These are phyloP conservation scores for Mycena chlorophos DNA, from an alignment of 768 basidiomycete species.

Conservation along the genomic window DNA sequence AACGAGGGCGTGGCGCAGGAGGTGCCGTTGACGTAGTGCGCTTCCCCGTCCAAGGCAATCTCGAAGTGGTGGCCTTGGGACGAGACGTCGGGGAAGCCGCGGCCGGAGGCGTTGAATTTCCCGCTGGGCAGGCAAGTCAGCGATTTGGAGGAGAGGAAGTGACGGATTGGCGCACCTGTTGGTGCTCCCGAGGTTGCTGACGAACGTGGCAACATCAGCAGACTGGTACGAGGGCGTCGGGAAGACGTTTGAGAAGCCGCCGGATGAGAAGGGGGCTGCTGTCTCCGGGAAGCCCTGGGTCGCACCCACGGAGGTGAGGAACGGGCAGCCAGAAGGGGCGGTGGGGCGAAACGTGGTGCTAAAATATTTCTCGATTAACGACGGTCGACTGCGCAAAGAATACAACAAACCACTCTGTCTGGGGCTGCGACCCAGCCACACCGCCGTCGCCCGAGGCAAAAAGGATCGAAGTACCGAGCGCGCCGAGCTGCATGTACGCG, in stretches of 20 bases:
- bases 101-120: conserved; percentile 23
- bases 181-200: conserved; percentile 9
- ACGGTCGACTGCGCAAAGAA: too few species aligned
- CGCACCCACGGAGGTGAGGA: conserved; percentile 1
- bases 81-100: conserved; percentile 32
- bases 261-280: background rate
- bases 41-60: background rate
- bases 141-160: background rate
- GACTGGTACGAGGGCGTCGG: conserved; percentile 22
- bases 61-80: conserved; percentile 1
- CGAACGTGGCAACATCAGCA: conserved; percentile 25
- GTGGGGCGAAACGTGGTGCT: background rate
- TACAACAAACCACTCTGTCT: background rate
- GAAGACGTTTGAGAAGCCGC: conserved; percentile 15
- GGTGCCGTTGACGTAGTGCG: background rate
- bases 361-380: background rate
- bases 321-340: background rate
- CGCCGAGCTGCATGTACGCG: conserved; percentile 14
- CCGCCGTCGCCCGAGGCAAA: conserved; percentile 49
- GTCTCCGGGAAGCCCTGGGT: background rate
- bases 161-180: conserved; percentile 35
- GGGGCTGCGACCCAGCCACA: conserved; percentile 23
- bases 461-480: conserved; percentile 37
- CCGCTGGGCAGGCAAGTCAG: background rate
- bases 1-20: conserved; percentile 11